Conservation (phyloP, 139 green algal species). For the Astrephomene gubernaculifera region DNA sequence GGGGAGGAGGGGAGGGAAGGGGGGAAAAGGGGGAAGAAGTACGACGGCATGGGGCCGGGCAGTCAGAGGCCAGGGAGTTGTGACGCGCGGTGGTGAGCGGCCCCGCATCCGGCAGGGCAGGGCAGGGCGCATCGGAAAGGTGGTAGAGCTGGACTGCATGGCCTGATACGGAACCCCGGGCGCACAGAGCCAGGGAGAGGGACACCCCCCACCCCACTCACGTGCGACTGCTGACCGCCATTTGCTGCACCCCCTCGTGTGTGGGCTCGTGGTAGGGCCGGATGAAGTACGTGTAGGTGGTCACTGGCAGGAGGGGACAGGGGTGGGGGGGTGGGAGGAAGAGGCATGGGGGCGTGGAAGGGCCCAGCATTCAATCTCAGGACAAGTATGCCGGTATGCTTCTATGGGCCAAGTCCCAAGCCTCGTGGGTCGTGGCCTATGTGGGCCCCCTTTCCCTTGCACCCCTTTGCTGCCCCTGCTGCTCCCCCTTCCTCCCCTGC, state of each 20-base stretch:
- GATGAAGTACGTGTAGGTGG: constrained; percentile 64
- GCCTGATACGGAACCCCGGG: too few relatives aligned
- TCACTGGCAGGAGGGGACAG: not conserved
- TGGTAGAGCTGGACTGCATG: too few relatives aligned
- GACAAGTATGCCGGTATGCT: not conserved
- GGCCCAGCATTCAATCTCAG: not conserved
- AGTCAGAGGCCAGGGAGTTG: too few relatives aligned
- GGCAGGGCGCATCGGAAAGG: too few relatives aligned
- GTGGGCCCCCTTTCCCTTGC: too few relatives aligned
- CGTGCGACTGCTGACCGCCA: not conserved
- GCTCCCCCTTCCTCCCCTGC: not conserved
- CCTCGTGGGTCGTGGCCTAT: too few relatives aligned
- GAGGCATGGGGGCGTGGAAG: not conserved
- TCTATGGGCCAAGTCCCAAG: not conserved
- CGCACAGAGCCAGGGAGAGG: not conserved
- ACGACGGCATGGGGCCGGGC: too few relatives aligned
- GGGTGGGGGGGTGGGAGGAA: not conserved
- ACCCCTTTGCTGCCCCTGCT: too few relatives aligned
- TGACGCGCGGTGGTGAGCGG: too few relatives aligned
- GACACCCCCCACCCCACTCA: not conserved
- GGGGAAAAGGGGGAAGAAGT: too few relatives aligned
- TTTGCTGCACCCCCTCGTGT: not conserved
- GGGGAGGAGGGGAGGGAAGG: too few relatives aligned
- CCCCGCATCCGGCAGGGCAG: too few relatives aligned
- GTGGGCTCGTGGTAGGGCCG: constrained; percentile 39